A percentile compares a stretch with the other conserved stretches of the same genome.
phyloP scores from a whole-genome alignment of 148 eudicot species.

The Polygonum aviculare region DNA sequence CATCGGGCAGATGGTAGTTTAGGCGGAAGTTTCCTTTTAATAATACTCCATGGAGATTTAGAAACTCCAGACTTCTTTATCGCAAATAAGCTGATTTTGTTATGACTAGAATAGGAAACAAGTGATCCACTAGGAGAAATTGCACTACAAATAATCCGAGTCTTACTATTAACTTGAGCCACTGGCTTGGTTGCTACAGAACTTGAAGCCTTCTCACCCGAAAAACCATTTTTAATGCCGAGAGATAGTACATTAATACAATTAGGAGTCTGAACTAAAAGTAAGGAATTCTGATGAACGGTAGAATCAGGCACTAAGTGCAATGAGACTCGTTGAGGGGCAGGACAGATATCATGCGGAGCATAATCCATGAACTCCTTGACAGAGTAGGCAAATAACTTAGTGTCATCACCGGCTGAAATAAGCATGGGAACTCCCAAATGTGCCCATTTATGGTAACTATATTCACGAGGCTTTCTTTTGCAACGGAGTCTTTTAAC shows the following conservation, averaged over 20 bases:
- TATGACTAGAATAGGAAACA: slow-evolving; percentile 67
- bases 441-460: slow-evolving; percentile 91
- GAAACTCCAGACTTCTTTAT: slow-evolving; percentile 28
- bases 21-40: slow-evolving; percentile 50
- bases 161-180: slow-evolving; percentile 50
- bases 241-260: slow-evolving; percentile 44
- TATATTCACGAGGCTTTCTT: slow-evolving; percentile 53
- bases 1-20: slow-evolving; percentile 75
- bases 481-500: slow-evolving; percentile 43
- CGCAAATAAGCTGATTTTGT: slow-evolving; percentile 44
- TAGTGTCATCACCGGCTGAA: slow-evolving; percentile 92
- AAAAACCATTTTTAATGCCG: slow-evolving; percentile 27
- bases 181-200: slow-evolving; percentile 42
- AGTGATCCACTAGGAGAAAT: slow-evolving; percentile 67
- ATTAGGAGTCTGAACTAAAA: slow-evolving; percentile 59
- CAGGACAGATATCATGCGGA: slow-evolving; percentile 95
- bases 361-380: slow-evolving; percentile 74
- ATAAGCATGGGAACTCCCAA: slow-evolving; percentile 94
- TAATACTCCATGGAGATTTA: slow-evolving; percentile 41
- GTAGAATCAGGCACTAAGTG: slow-evolving; percentile 57
- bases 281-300: slow-evolving; percentile 49
- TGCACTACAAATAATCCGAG: slow-evolving; percentile 67
- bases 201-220: slow-evolving; percentile 29
- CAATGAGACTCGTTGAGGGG: slow-evolving; percentile 71
- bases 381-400: slow-evolving; percentile 81